phyloP scores from a whole-genome alignment of 2,329 filamentous ascomycete genomes.

The Cladophialophora exuberans region DNA sequence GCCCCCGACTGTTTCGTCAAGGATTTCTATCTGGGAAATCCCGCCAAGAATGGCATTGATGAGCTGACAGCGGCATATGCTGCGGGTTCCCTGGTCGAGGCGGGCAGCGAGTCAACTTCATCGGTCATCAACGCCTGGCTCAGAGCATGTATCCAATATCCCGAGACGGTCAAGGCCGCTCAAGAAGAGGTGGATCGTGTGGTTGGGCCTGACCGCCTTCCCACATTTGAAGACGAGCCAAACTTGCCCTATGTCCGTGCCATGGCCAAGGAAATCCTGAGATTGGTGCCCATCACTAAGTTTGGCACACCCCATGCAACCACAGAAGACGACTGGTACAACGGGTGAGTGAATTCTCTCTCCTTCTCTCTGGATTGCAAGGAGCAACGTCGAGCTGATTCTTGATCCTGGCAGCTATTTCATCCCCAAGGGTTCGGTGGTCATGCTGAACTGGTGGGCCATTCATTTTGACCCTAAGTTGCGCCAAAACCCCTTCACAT shows the following conservation, averaged over 20 bases:
- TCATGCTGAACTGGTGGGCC: slow-evolving; percentile 32
- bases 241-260: slow-evolving; percentile 57
- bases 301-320: slow-evolving; percentile 28
- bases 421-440: slow-evolving; percentile 27
- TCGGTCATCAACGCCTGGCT: slow-evolving; percentile 39
- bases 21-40: slow-evolving; percentile 10
- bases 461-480: slow-evolving; percentile 25
- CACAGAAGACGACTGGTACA: slow-evolving; percentile 29
- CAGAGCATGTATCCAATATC: slow-evolving; percentile 50
- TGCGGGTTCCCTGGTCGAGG: slow-evolving; percentile 33
- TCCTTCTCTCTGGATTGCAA: neutral
- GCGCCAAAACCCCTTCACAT: slow-evolving; percentile 11
- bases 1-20: slow-evolving; percentile 39
- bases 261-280: slow-evolving; percentile 59
- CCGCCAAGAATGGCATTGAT: slow-evolving; percentile 32
- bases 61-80: slow-evolving; percentile 41
- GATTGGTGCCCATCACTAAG: slow-evolving; percentile 53
- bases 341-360: slow-evolving; percentile 8
- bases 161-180: slow-evolving; percentile 1
- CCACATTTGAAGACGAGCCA: slow-evolving; percentile 52
- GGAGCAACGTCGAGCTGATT: neutral
- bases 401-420: slow-evolving; percentile 11
- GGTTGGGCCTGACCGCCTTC: slow-evolving; percentile 52
- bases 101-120: slow-evolving; percentile 23
- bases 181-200: slow-evolving; percentile 47